Conservation (phyloP, 345 rosid species). For the Sisymbrium altissimum region DNA sequence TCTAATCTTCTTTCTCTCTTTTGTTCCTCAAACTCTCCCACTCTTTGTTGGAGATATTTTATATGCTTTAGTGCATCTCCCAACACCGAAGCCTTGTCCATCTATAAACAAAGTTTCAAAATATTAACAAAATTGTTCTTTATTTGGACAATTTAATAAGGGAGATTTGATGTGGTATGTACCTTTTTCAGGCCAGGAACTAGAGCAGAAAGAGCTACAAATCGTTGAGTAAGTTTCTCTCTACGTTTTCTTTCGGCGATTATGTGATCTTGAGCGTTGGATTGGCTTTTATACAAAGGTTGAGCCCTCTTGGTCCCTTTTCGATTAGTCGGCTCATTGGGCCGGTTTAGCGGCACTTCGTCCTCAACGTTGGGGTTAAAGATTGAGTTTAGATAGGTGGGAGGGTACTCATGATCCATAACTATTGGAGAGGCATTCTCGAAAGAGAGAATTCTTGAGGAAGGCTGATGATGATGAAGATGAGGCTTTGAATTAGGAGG, state of each 20-base stretch:
- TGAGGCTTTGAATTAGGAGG: constrained; percentile 2
- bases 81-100: constrained; percentile 94
- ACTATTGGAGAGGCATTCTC: not conserved
- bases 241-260: constrained; percentile 35
- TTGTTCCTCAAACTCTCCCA: constrained; percentile 66
- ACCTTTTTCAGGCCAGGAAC: constrained; percentile 39
- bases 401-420: constrained; percentile 19
- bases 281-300: constrained; percentile 3
- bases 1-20: constrained; percentile 58
- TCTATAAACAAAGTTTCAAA: constrained; percentile 37
- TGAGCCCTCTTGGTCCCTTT: constrained; percentile 20
- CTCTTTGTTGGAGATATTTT: constrained; percentile 77
- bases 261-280: constrained; percentile 29
- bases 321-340: not conserved
- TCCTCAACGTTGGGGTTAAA: not conserved
- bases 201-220: constrained; percentile 36
- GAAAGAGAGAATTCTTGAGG: constrained; percentile 30
- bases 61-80: constrained; percentile 81
- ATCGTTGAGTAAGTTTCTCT: constrained; percentile 36
- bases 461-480: not conserved
- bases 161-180: not conserved
- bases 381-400: constrained; percentile 9
- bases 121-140: not conserved
- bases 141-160: not conserved
- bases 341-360: not conserved